Base-by-base conservation (phyloP, 2,329 filamentous ascomycete genomes). In the Verticillium longisporum region DNA sequence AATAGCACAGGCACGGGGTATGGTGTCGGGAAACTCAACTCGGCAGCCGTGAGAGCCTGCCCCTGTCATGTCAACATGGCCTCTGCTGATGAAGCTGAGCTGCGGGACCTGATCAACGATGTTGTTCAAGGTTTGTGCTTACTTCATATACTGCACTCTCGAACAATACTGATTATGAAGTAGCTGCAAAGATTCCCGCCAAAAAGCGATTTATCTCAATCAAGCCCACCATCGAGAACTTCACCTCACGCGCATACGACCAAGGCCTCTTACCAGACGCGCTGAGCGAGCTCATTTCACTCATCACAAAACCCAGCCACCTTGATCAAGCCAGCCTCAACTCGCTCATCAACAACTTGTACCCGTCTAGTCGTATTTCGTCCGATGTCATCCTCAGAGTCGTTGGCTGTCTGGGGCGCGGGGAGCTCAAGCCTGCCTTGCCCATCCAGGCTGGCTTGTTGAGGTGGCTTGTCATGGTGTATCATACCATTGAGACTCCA, bases 391-490 rank as follows among this genome's bases (percentile, higher is more conserved):
- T 90, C 57, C 78, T 91, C 57, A 86, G 83, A 61, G 75, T 93
- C 10, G 82, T 95, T 26, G 88, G 87, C 59, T 85, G 84, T 56
- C 80, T 96, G 18, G 91, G 92, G 4, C 88, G 92, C 68, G 91
- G 90, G 68, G 85, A 86, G 70, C 81, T 85, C 60, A 96, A 93
- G 72, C 88, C 91, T 14, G 85, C 88, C 14, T 80, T 90, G 55
- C 79, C 82, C 55, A 84, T 90, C 0, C 91, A 96, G 74, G 83
- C 83, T 32, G 78, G 86, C 53, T 78, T 96, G 58, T 75, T 96
- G 64, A 88, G 85, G 74, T 96, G 92, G 92, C 78, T 96, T 57
- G 82, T 92, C 61, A 85, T 91, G 74, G 83, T 91, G 3, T 87
- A 93, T 69, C 88, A 92, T 66, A 77, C 88, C 55, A 74, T 95